These are phyloP conservation scores for Hypoxylon sp. DNA, from an alignment of 2,329 filamentous ascomycete genomes.

Conservation along the genomic window DNA sequence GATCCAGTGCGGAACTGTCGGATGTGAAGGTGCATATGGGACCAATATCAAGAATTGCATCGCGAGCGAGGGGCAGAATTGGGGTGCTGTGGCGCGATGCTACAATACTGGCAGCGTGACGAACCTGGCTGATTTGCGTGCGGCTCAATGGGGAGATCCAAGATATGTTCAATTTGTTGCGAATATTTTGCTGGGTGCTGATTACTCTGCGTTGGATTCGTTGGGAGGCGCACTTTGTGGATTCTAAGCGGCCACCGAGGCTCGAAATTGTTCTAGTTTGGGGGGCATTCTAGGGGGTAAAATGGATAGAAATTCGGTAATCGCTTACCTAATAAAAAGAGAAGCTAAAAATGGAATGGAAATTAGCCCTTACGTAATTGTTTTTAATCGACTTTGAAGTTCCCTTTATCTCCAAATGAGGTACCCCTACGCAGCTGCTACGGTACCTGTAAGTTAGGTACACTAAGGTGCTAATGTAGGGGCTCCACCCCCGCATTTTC, in stretches of 20 bases:
- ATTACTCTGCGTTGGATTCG: constrained; percentile 5
- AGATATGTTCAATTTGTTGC: constrained; percentile 24
- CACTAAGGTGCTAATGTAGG: too few relatives aligned
- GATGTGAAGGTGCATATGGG: constrained; percentile 14
- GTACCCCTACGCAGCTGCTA: not conserved
- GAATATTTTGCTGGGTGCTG: constrained; percentile 29
- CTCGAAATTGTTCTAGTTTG: not conserved
- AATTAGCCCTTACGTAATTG: not conserved
- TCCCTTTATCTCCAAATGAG: not conserved
- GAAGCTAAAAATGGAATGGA: not conserved
- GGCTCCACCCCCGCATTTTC: not conserved
- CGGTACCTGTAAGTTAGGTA: not conserved
- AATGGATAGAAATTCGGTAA: not conserved
- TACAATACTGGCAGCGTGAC: constrained; percentile 27
- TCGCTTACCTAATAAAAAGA: not conserved
- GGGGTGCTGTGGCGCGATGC: constrained; percentile 26
- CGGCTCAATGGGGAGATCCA: constrained; percentile 4
- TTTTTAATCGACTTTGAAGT: not conserved
- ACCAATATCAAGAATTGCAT: constrained; percentile 24
- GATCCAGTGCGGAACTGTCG: constrained; percentile 26
- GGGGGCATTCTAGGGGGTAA: not conserved
- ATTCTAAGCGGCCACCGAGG: constrained; percentile 9
- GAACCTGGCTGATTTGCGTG: constrained; percentile 16
- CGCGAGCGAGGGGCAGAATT: constrained; percentile 9
- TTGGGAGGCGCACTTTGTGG: constrained; percentile 17